phyloP scores from a whole-genome alignment of 2,329 filamentous ascomycete genomes.

The Clarireedia monteithiana region DNA sequence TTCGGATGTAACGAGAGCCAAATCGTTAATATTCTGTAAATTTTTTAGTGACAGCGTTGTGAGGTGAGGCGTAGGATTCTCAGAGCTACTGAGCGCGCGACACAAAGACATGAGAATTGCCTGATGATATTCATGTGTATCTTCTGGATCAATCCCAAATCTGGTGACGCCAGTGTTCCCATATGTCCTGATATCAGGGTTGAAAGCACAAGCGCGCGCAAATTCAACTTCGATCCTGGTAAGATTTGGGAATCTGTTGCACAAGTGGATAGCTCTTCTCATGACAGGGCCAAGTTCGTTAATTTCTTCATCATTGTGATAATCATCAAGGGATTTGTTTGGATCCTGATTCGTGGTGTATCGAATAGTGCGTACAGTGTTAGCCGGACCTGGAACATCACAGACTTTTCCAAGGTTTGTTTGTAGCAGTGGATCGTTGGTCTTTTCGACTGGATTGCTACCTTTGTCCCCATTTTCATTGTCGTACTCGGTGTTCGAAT shows the following conservation, averaged over 20 bases:
- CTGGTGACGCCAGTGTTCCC: too few species aligned
- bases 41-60: slow-evolving; percentile 7
- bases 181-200: too few species aligned
- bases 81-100: background rate
- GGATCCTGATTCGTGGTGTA: background rate
- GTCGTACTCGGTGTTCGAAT: background rate
- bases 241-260: slow-evolving; percentile 8
- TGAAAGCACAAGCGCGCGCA: background rate
- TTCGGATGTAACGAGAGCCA: background rate
- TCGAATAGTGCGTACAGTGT: background rate
- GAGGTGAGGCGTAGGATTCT: background rate
- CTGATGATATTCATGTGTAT: slow-evolving; percentile 1
- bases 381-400: background rate
- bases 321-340: background rate
- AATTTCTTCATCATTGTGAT: background rate
- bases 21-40: slow-evolving; percentile 9
- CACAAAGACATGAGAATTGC: slow-evolving; percentile 1
- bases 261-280: background rate
- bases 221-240: slow-evolving; percentile 5
- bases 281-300: background rate
- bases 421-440: too few species aligned
- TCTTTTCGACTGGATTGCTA: background rate
- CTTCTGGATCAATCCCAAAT: background rate
- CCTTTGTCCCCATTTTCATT: background rate
- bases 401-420: background rate